Evolutionary conservation across 2,329 filamentous ascomycete species (phyloP).

Genomic region (Periglandula ipomoeae): DNA sequence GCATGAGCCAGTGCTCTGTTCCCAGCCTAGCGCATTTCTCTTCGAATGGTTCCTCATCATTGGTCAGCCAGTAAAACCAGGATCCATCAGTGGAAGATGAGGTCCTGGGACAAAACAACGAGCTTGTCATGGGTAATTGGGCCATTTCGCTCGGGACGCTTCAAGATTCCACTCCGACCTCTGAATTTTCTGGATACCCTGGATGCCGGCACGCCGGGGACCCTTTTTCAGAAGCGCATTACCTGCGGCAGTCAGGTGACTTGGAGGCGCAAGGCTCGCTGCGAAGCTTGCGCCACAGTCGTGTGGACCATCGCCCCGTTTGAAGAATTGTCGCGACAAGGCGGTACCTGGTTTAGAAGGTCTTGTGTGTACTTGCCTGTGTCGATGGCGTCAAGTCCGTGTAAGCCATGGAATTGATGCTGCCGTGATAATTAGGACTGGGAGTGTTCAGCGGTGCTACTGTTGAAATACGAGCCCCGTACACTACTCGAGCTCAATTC

Average conservation of each 20-base stretch:
- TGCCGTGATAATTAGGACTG: too few species aligned
- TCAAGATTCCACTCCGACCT: neutral
- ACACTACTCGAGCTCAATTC: too few species aligned
- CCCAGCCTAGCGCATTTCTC: neutral
- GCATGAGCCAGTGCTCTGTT: neutral
- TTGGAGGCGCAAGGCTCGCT: neutral
- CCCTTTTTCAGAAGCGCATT: neutral
- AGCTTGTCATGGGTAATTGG: neutral
- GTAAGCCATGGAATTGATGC: neutral
- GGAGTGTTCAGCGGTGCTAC: too few species aligned
- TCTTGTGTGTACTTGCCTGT: neutral
- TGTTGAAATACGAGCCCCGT: too few species aligned
- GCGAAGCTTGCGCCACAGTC: slow-evolving; percentile 3
- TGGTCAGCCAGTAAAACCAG: neutral
- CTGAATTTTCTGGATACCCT: neutral
- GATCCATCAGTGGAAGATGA: neutral
- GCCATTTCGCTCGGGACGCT: neutral
- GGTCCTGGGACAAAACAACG: neutral
- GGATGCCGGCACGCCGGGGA: too few species aligned
- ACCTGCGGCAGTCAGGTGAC: neutral
- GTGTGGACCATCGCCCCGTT: slow-evolving; percentile 3
- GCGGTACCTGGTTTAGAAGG: neutral
- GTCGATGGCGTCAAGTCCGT: neutral
- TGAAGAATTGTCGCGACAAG: slow-evolving; percentile 1
- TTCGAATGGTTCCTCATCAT: neutral